These are phyloP conservation scores for Kwoniella botswanensis DNA, from an alignment of 768 basidiomycete genomes.

Conservation along the genomic window DNA sequence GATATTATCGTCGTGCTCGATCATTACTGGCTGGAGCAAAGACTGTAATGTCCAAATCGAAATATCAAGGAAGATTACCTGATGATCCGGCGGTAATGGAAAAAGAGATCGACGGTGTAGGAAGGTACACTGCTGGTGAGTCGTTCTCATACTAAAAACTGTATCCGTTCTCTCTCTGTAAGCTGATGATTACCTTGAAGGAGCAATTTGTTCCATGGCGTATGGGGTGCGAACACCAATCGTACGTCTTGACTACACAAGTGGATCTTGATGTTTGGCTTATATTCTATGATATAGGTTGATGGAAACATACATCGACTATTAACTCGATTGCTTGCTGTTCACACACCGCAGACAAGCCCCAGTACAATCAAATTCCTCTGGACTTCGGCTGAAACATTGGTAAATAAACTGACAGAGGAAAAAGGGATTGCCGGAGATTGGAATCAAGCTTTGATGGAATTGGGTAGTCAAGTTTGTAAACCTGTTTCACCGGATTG, in stretches of 20 bases:
- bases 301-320: constrained; percentile 90
- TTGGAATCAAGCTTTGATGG: constrained; percentile 88
- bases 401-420: constrained; percentile 67
- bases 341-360: constrained; percentile 79
- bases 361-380: constrained; percentile 77
- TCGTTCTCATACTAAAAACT: not conserved
- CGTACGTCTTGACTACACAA: constrained; percentile 62
- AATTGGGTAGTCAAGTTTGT: constrained; percentile 91
- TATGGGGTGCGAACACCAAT: constrained; percentile 82
- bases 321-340: constrained; percentile 78
- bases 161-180: not conserved
- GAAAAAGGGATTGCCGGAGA: constrained; percentile 67
- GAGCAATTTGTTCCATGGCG: constrained; percentile 72
- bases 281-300: constrained; percentile 62
- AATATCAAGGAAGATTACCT: constrained; percentile 69
- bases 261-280: constrained; percentile 2
- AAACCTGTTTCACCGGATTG: constrained; percentile 82
- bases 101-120: constrained; percentile 81
- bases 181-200: constrained; percentile 28
- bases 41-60: constrained; percentile 65
- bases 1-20: constrained; percentile 85
- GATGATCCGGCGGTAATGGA: constrained; percentile 80
- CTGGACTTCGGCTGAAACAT: constrained; percentile 75
- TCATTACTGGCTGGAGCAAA: constrained; percentile 82
- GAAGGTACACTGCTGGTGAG: constrained; percentile 84